Percentiles rank a stretch among this genome's conserved stretches.
phyloP scores from a whole-genome alignment of 148 eudicot species.

The Nyssa sinensis region DNA sequence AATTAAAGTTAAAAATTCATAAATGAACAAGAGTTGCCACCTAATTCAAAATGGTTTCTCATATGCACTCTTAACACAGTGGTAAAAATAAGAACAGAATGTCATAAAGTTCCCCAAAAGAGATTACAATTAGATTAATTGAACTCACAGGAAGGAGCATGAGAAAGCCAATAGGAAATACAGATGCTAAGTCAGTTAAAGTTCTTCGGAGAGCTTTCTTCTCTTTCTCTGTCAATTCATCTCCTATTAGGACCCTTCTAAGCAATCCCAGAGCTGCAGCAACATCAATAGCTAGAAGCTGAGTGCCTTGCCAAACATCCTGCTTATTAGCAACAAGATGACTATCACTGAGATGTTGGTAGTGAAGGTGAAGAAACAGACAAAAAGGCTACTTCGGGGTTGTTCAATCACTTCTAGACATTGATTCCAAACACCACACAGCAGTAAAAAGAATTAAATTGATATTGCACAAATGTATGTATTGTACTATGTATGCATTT shows the following conservation, averaged over 20 bases:
- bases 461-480: not conserved
- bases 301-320: conserved; percentile 99
- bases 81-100: not conserved
- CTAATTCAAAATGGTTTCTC: not conserved
- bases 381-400: not conserved
- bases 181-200: conserved; percentile 85
- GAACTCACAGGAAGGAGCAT: conserved; percentile 98
- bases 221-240: conserved; percentile 87
- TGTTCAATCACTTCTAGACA: not conserved
- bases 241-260: conserved; percentile 73
- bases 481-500: not conserved
- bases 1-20: too few species aligned
- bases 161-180: conserved; percentile 92
- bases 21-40: not conserved
- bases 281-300: conserved; percentile 90
- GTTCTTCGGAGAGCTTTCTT: conserved; percentile 80
- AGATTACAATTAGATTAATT: conserved; percentile 3
- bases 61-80: not conserved
- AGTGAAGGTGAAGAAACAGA: not conserved
- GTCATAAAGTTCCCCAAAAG: not conserved
- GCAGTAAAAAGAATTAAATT: not conserved
- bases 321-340: conserved; percentile 29
- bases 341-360: not conserved
- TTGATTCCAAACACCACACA: not conserved
- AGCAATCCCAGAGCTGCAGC: conserved; percentile 81